phyloP scores from a whole-genome alignment of 176 grass and related monocot genomes.

The Phragmites australis region DNA sequence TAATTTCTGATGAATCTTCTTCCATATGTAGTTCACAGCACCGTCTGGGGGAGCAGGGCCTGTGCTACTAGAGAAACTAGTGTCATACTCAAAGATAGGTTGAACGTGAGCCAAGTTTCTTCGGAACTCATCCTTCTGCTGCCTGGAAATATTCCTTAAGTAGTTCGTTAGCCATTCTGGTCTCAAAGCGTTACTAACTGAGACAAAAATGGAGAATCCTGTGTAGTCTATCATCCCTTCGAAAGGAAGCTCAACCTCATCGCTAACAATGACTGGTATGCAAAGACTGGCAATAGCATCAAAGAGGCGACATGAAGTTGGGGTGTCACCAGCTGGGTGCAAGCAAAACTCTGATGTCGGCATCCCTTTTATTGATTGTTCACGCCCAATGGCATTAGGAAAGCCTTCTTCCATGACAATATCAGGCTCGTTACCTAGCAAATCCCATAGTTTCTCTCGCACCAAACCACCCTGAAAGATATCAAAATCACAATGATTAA shows the following conservation, averaged over 20 bases:
- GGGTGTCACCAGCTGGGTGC: slow-evolving; percentile 87
- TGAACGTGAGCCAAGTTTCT: slow-evolving; percentile 61
- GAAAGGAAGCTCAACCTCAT: slow-evolving; percentile 81
- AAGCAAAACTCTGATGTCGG: slow-evolving; percentile 71
- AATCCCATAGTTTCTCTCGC: slow-evolving; percentile 87
- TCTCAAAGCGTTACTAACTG: slow-evolving; percentile 52
- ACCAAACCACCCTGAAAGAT: slow-evolving; percentile 79
- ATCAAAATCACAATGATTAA: neutral
- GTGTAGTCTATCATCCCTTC: slow-evolving; percentile 87
- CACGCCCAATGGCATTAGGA: slow-evolving; percentile 80
- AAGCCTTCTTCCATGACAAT: slow-evolving; percentile 90
- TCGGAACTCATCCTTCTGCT: slow-evolving; percentile 61
- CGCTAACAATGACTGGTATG: slow-evolving; percentile 82
- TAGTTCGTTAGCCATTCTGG: slow-evolving; percentile 57
- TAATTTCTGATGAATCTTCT: slow-evolving; percentile 72
- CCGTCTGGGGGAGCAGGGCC: slow-evolving; percentile 32
- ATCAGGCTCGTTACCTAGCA: slow-evolving; percentile 69
- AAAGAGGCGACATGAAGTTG: slow-evolving; percentile 81
- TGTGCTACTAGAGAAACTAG: slow-evolving; percentile 32
- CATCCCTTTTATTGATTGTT: slow-evolving; percentile 91
- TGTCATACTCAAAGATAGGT: slow-evolving; percentile 67
- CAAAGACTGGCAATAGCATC: slow-evolving; percentile 83
- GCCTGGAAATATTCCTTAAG: slow-evolving; percentile 57
- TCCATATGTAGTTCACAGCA: slow-evolving; percentile 81
- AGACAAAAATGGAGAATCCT: slow-evolving; percentile 66